These are phyloP conservation scores for Epichloe baconii DNA, from an alignment of 2,329 filamentous ascomycete genomes.

Conservation along the genomic window DNA sequence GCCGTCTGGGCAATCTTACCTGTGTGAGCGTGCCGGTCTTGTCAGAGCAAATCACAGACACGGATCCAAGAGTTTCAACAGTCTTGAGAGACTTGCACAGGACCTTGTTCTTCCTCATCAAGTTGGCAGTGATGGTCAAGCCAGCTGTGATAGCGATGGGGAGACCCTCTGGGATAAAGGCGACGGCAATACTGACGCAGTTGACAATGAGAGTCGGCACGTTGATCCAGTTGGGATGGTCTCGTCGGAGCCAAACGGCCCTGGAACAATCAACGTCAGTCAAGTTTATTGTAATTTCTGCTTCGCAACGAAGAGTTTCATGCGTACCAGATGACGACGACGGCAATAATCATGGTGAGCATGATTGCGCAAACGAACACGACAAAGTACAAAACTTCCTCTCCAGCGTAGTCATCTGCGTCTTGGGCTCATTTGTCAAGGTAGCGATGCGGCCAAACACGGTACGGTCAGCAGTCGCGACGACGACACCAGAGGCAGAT, in stretches of 20 bases:
- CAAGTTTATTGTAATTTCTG: neutral
- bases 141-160: conserved; percentile 58
- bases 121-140: conserved; percentile 62
- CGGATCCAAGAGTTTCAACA: conserved; percentile 60
- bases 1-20: conserved; percentile 17
- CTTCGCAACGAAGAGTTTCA: neutral
- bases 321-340: conserved; percentile 51
- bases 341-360: conserved; percentile 48
- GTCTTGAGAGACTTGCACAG: conserved; percentile 72
- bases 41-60: conserved; percentile 63
- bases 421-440: conserved; percentile 56
- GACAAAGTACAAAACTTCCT: conserved; percentile 64
- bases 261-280: conserved; percentile 20
- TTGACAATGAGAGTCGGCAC: conserved; percentile 60
- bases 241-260: conserved; percentile 55
- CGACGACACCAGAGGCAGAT: conserved; percentile 51
- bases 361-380: conserved; percentile 56
- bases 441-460: conserved; percentile 67
- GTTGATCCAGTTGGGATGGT: conserved; percentile 57
- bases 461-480: conserved; percentile 58
- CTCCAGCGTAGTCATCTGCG: conserved; percentile 55
- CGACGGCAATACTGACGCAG: conserved; percentile 59
- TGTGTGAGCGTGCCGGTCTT: conserved; percentile 60
- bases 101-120: conserved; percentile 65
- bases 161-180: conserved; percentile 64